These are phyloP conservation scores for Phyllostachys edulis DNA, from an alignment of 176 grass and related monocot species.

Conservation along the genomic window DNA sequence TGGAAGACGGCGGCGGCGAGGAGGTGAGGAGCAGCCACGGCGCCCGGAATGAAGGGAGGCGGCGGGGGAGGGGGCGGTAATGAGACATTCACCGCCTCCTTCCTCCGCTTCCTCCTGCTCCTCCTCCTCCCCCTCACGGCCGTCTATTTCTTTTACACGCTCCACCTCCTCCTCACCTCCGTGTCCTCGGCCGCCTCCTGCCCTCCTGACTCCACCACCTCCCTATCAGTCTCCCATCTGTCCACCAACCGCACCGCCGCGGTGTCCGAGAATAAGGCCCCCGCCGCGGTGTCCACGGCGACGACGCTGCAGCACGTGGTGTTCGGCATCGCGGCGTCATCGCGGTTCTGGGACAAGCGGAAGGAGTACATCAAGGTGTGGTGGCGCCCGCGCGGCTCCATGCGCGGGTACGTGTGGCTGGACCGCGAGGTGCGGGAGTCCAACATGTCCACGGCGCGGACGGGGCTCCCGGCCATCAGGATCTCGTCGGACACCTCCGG, in stretches of 20 bases:
- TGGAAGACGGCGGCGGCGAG: neutral
- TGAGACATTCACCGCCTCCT: conserved; percentile 42
- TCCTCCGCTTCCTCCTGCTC: conserved; percentile 59
- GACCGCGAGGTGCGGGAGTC: conserved; percentile 77
- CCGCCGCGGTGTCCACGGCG: conserved; percentile 3
- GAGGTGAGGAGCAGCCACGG: conserved; percentile 29
- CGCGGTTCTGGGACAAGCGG: conserved; percentile 74
- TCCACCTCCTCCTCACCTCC: conserved; percentile 72
- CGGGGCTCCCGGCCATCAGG: conserved; percentile 61
- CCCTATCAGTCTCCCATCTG: neutral
- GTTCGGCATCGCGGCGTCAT: conserved; percentile 93
- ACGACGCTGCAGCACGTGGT: conserved; percentile 91
- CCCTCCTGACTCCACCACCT: conserved; percentile 28
- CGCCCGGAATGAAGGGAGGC: conserved; percentile 48
- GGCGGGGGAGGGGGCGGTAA: conserved; percentile 42
- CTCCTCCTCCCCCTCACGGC: conserved; percentile 62
- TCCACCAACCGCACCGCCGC: conserved; percentile 31
- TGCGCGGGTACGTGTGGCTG: conserved; percentile 95
- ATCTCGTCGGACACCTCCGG: conserved; percentile 73
- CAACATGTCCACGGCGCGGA: conserved; percentile 41
- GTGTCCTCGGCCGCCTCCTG: conserved; percentile 38
- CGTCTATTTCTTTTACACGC: conserved; percentile 81
- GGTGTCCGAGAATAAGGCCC: neutral
- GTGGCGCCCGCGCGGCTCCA: conserved; percentile 63
- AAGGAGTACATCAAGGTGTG: conserved; percentile 98